Percentiles rank a stretch among this genome's conserved stretches.
phyloP scores from a whole-genome alignment of 192 early-diverging fungal species.

The Lunasporangiospora selenospora region DNA sequence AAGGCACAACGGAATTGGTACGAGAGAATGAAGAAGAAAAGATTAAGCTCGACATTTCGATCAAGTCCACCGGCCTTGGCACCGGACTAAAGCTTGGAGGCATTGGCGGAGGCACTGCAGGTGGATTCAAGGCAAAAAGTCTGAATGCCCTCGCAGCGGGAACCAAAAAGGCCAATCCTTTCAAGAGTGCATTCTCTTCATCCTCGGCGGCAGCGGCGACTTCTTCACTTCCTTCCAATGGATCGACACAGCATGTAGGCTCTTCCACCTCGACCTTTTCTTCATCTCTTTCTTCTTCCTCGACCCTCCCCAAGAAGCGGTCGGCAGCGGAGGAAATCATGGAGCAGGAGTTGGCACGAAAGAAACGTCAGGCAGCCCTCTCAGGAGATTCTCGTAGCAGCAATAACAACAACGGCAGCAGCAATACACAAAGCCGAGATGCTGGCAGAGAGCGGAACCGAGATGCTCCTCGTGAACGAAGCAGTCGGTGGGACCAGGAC shows the following conservation, averaged over 20 bases:
- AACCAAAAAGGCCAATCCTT: constrained; percentile 33
- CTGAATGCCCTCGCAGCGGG: constrained; percentile 29
- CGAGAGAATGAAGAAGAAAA: constrained; percentile 69
- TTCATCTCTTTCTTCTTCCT: constrained; percentile 1
- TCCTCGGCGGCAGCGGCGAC: constrained; percentile 8
- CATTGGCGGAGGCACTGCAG: constrained; percentile 2
- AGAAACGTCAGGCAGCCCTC: constrained; percentile 31
- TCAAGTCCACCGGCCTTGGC: constrained; percentile 50
- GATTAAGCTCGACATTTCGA: constrained; percentile 73
- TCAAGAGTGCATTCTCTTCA: constrained; percentile 23
- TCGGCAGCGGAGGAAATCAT: constrained; percentile 72
- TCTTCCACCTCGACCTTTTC: constrained; percentile 14
- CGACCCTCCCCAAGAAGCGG: constrained; percentile 52
- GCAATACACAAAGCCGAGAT: background rate
- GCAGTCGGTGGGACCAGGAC: background rate
- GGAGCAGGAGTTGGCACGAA: constrained; percentile 53
- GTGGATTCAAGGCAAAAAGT: constrained; percentile 30
- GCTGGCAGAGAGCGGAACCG: background rate
- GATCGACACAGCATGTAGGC: constrained; percentile 32
- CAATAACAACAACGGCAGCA: background rate
- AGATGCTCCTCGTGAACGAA: background rate
- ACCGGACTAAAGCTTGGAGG: constrained; percentile 17
- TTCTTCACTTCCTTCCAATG: constrained; percentile 20
- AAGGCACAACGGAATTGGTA: constrained; percentile 62
- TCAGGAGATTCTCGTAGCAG: constrained; percentile 3